Evolutionary conservation across 2,329 filamentous ascomycete species (phyloP), one percentile per base, ranked within the genome.

Genomic region (Cylindrodendrum hubeiense): DNA sequence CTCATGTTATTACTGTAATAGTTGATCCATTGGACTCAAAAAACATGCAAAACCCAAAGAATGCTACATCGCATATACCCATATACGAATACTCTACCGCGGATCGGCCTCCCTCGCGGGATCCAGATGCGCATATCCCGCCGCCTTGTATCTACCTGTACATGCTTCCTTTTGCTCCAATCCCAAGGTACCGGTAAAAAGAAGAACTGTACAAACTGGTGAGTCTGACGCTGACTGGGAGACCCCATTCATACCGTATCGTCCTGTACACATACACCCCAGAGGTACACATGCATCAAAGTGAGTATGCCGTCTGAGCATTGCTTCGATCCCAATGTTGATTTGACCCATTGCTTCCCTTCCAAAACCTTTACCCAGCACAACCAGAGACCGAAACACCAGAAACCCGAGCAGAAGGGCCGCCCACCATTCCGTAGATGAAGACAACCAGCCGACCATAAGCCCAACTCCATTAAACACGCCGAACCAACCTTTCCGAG

Each of bases 81-180:
- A 47, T 47, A 47, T 26, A 26, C 44, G 56, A 60, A 60, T 54
- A 44, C 58, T 61, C 58, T 61, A 61, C 50, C 50, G 52, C 52
- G 51, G 50, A 55, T 53, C 51, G 51, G 58, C 51, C 33, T 61
- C 59, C 59, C 59, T 61, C 30, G 59, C 59, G 59, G 59, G 59
- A 61, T 49, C 59, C 59, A 61, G 51, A 49, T 61, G 41, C 28
- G 50, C 52, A 41, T 61, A 55, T 61, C 51, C 59, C 59, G n/a
- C 46, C 43, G 19, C 50, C 44, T 41, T 55, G 50, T 46, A 55
- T 61, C 59, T 61, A 61, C 59, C 50, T 61, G 59, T 61, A 53
- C 59, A 61, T 61, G 59, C 59, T 49, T 26, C 59, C 44, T 54
- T 54, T 54, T 54, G 33, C 52, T 30, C 34, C 52, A 39, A 41